Evolutionary conservation across 192 early-diverging fungal species (phyloP), one percentile per base, ranked within the genome.

Genomic region (Geosiphon pyriformis): DNA sequence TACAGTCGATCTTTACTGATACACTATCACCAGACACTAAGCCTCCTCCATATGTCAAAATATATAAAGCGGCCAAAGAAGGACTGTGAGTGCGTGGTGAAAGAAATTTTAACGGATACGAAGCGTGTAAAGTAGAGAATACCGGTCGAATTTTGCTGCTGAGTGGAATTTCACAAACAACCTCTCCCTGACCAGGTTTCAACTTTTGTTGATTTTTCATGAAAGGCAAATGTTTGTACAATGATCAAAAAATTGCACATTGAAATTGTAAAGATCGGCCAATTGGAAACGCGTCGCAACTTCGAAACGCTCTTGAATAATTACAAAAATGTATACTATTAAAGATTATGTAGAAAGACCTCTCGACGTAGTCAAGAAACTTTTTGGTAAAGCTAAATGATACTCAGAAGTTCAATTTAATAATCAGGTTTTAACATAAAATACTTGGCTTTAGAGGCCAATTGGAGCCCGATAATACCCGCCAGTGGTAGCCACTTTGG

Each of bases 21-120:
- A 91, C 74, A 26, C 47, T 55, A 72, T 93, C 90, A 15, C 88
- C 87, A 59, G 80, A 78, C 2, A 91, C 81, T 12, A 94, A n/a
- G 17, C 37, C 48, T 55, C 91, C 93, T 50, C 90, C 89, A 60
- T 87, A 90, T 4, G 83, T 77, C 18, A 94, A 70, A 22, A 92
- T 75, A 73, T 89, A 92, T 26, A 83, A 84, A 32, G 78, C 70
- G 10, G 75, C 76, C 7, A 76, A 71, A 46, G 68, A 55, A 35
- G 77, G 74, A 18, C 26, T 59, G 23, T 77, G 67, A 11, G 71
- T 49, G 25, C 67, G 71, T 2, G 83, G 78, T 29, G 85, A 61
- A 50, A 88, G 63, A 59, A 87, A 74, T 37, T 82, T 80, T 23
- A 87, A 70, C 0, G 85, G 87, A 46, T 83, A 87, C 56, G 82